Percentiles rank a stretch among this genome's conserved stretches.
Evolutionary conservation across 2,329 filamentous ascomycete genomes (phyloP).

Genomic region (Fusarium redolens): DNA sequence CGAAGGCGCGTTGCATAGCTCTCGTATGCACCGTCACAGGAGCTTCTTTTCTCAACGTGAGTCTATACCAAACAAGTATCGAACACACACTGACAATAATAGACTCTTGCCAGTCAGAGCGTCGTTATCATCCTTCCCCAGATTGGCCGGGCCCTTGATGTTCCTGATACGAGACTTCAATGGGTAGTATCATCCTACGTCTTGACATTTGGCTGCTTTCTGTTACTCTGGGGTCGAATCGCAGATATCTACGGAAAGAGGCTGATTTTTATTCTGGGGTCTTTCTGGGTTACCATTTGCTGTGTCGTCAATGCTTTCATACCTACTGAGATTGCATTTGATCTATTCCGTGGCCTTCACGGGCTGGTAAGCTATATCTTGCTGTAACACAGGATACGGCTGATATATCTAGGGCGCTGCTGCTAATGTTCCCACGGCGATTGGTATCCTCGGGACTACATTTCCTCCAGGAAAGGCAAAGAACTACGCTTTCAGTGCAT

Average conservation of each 20-base stretch:
- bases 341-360: slow-evolving; percentile 74
- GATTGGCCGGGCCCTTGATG: slow-evolving; percentile 66
- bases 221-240: slow-evolving; percentile 74
- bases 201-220: slow-evolving; percentile 74
- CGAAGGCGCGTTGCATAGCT: slow-evolving; percentile 64
- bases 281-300: slow-evolving; percentile 70
- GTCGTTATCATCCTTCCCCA: slow-evolving; percentile 60
- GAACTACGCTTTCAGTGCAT: slow-evolving; percentile 76
- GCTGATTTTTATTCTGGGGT: slow-evolving; percentile 72
- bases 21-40: slow-evolving; percentile 66
- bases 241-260: slow-evolving; percentile 76
- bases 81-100: neutral
- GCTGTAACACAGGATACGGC: neutral
- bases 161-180: slow-evolving; percentile 69
- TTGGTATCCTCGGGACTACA: slow-evolving; percentile 75
- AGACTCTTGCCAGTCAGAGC: slow-evolving; percentile 46
- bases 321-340: slow-evolving; percentile 74
- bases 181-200: slow-evolving; percentile 76
- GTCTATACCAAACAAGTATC: neutral
- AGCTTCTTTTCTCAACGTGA: slow-evolving; percentile 67
- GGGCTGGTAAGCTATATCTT: slow-evolving; percentile 58
- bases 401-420: slow-evolving; percentile 64
- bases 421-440: slow-evolving; percentile 76
- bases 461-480: slow-evolving; percentile 76
- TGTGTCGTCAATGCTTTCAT: slow-evolving; percentile 72